Conservation (phyloP, 306 rosid genomes). For the Nissolia schottii region DNA sequence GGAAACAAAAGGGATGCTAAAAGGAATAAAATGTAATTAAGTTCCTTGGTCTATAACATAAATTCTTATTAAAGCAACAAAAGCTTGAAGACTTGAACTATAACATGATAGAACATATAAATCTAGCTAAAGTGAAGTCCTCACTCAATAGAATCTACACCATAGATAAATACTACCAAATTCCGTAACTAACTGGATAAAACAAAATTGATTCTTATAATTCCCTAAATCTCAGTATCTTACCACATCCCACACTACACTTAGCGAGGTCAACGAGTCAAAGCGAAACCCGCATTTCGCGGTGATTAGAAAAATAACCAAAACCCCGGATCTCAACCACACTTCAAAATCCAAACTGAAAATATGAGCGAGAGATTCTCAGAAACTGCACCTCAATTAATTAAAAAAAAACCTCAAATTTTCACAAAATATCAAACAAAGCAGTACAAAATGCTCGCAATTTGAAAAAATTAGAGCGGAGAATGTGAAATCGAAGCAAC, state of each 20-base stretch:
- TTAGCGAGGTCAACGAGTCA: conserved; percentile 8
- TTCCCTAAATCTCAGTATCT: conserved; percentile 18
- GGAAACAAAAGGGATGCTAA: not conserved
- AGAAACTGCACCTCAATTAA: not conserved
- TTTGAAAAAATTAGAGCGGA: not conserved
- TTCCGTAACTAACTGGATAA: not conserved
- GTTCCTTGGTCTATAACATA: not conserved
- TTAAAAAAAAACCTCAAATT: not conserved
- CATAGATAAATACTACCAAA: not conserved
- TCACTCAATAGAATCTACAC: not conserved
- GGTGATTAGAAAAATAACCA: not conserved
- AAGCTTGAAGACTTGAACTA: not conserved
- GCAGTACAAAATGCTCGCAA: not conserved
- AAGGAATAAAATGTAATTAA: not conserved
- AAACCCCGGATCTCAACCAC: conserved; percentile 6
- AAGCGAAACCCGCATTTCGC: conserved; percentile 7
- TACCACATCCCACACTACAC: not conserved
- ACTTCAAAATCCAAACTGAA: not conserved
- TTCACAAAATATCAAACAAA: too few species aligned
- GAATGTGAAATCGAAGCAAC: not conserved
- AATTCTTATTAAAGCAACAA: not conserved
- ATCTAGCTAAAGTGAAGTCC: not conserved
- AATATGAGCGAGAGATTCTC: not conserved
- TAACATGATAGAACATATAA: not conserved
- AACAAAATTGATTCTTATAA: not conserved